Conservation (phyloP, 164 flowering plant species). For the Liquidambar formosana region DNA sequence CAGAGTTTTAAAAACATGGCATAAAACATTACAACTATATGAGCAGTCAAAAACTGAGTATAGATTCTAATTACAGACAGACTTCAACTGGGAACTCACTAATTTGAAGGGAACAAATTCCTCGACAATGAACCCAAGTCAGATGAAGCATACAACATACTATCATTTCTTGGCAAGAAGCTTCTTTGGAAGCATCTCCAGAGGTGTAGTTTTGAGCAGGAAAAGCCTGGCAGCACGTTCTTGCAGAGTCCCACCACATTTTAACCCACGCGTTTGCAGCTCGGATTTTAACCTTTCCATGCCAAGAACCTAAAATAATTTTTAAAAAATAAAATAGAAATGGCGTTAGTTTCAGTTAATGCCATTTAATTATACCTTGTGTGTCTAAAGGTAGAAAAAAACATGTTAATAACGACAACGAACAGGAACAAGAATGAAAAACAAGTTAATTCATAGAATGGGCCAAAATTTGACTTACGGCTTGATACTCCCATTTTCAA, state of each 20-base stretch:
- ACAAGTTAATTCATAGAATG: too few relatives aligned
- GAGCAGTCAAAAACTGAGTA: background rate
- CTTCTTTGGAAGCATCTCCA: slow-evolving; percentile 87
- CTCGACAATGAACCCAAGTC: background rate
- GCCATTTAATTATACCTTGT: background rate
- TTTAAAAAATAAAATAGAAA: background rate
- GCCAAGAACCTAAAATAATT: slow-evolving; percentile 61
- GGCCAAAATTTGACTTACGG: too few relatives aligned
- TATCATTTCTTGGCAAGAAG: slow-evolving; percentile 69
- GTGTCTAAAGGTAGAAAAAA: background rate
- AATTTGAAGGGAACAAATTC: background rate
- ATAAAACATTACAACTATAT: background rate
- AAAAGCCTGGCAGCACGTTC: slow-evolving; percentile 93
- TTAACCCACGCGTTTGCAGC: slow-evolving; percentile 74
- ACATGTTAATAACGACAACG: too few relatives aligned
- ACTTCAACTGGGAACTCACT: background rate
- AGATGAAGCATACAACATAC: background rate
- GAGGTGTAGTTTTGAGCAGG: slow-evolving; percentile 71
- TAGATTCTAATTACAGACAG: background rate
- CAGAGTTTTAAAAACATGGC: background rate
- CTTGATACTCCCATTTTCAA: too few relatives aligned
- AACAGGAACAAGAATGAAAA: too few relatives aligned
- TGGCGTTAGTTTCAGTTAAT: background rate
- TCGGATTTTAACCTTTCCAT: slow-evolving; percentile 75
- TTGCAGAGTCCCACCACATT: slow-evolving; percentile 89